Evolutionary conservation across 345 rosid genomes (phyloP).

Genomic region (Hevea brasiliensis): DNA sequence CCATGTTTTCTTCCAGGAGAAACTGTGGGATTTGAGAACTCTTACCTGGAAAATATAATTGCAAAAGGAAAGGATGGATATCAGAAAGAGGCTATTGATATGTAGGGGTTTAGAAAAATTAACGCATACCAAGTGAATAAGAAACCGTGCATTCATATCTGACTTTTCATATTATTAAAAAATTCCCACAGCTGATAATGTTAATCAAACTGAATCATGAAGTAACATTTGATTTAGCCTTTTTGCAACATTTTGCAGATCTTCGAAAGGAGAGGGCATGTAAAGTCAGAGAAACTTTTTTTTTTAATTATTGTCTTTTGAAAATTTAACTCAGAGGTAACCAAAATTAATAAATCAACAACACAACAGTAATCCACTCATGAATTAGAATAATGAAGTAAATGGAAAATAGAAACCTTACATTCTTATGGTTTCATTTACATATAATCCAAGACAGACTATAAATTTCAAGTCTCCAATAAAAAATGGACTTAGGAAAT

Average conservation of each 20-base stretch:
- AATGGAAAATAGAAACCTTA: background rate
- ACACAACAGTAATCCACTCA: too few relatives aligned
- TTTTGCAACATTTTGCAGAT: background rate
- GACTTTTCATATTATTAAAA: background rate
- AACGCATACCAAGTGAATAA: too few relatives aligned
- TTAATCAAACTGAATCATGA: too few relatives aligned
- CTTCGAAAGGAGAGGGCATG: background rate
- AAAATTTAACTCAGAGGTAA: too few relatives aligned
- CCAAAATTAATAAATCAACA: background rate
- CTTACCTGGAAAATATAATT: slow-evolving; percentile 54
- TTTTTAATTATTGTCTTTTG: background rate
- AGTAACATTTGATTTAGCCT: too few relatives aligned
- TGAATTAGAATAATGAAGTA: too few relatives aligned
- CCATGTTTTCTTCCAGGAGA: slow-evolving; percentile 66
- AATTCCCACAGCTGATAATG: background rate
- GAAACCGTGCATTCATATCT: background rate
- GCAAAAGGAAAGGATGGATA: slow-evolving; percentile 1
- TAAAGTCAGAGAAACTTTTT: background rate
- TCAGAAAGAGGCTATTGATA: background rate
- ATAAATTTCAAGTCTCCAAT: too few relatives aligned
- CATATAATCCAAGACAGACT: background rate
- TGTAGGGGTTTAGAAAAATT: background rate
- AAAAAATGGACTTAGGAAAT: too few relatives aligned
- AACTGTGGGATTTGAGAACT: slow-evolving; percentile 97
- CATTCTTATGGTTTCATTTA: background rate